Percentiles rank a stretch among this genome's conserved stretches.
Conservation (phyloP, 495 filamentous ascomycete genomes). For the Aspergillus indologenus region DNA sequence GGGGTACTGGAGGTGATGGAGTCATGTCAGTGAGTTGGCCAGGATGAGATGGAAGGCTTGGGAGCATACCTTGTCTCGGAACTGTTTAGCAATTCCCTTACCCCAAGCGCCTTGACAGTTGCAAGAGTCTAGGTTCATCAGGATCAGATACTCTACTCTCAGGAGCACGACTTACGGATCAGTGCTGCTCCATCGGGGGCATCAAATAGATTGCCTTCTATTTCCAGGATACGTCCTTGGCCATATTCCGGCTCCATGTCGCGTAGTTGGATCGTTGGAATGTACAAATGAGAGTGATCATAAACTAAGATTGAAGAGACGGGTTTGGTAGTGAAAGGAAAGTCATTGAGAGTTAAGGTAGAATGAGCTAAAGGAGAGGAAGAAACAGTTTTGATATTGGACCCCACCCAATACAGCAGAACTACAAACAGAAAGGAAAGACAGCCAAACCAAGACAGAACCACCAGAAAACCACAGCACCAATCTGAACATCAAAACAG, state of each 20-base stretch:
- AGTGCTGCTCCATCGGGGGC: slow-evolving; percentile 41
- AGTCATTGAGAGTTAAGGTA: background rate
- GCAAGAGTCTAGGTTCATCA: slow-evolving; percentile 40
- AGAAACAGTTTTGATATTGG: background rate
- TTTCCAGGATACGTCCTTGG: slow-evolving; percentile 23
- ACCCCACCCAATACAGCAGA: background rate
- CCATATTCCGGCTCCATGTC: background rate
- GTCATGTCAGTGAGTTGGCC: background rate
- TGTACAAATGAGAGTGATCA: background rate
- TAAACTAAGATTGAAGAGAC: background rate
- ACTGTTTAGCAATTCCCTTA: slow-evolving; percentile 37
- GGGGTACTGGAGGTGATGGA: slow-evolving; percentile 33
- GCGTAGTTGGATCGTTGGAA: background rate
- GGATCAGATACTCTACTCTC: background rate
- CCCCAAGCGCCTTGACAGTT: slow-evolving; percentile 47
- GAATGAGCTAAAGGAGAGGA: background rate
- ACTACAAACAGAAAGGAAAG: background rate
- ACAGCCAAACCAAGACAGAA: background rate
- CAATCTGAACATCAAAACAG: background rate
- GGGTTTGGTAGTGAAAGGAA: background rate
- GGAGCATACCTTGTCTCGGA: slow-evolving; percentile 31
- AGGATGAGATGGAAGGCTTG: background rate
- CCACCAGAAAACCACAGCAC: background rate
- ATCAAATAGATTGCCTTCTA: slow-evolving; percentile 42
- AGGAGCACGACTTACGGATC: slow-evolving; percentile 35